A percentile compares a stretch with the other conserved stretches of the same genome.
phyloP scores from a whole-genome alignment of 495 filamentous ascomycete genomes.

The Penicillium angulare region DNA sequence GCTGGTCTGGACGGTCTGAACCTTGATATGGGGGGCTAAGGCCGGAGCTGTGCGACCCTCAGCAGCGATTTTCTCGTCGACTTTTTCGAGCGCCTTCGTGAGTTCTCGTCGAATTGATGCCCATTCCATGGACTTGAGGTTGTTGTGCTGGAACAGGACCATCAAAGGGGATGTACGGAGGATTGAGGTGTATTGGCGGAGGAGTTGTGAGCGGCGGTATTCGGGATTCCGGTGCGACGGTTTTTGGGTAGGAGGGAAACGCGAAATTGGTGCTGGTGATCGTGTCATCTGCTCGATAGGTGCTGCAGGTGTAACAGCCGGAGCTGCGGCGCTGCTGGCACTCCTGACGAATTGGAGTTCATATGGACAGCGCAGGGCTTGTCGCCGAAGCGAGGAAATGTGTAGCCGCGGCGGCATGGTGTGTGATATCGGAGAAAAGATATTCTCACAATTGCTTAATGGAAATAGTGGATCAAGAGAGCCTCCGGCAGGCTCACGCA shows the following conservation, averaged over 20 bases:
- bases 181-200: slow-evolving; percentile 89
- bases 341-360: slow-evolving; percentile 31
- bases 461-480: slow-evolving; percentile 20
- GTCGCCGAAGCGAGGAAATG: slow-evolving; percentile 34
- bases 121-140: slow-evolving; percentile 87
- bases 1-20: slow-evolving; percentile 82
- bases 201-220: slow-evolving; percentile 89
- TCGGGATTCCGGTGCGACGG: slow-evolving; percentile 85
- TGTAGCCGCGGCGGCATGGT: slow-evolving; percentile 51
- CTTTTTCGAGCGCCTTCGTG: slow-evolving; percentile 60
- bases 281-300: slow-evolving; percentile 52
- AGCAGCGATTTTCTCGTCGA: slow-evolving; percentile 56
- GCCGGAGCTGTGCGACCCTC: slow-evolving; percentile 41
- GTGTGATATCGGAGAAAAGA: slow-evolving; percentile 1
- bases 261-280: slow-evolving; percentile 52
- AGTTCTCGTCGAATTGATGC: slow-evolving; percentile 81
- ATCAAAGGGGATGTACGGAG: slow-evolving; percentile 85
- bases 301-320: slow-evolving; percentile 48
- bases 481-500: slow-evolving; percentile 1
- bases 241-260: slow-evolving; percentile 71
- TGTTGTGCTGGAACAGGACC: slow-evolving; percentile 96
- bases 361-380: slow-evolving; percentile 35
- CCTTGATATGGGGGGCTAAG: slow-evolving; percentile 58
- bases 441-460: slow-evolving; percentile 9
- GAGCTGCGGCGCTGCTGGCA: slow-evolving; percentile 39